These are phyloP conservation scores for Rhodotorula kratochvilovae DNA, from an alignment of 768 basidiomycete genomes.

Conservation along the genomic window DNA sequence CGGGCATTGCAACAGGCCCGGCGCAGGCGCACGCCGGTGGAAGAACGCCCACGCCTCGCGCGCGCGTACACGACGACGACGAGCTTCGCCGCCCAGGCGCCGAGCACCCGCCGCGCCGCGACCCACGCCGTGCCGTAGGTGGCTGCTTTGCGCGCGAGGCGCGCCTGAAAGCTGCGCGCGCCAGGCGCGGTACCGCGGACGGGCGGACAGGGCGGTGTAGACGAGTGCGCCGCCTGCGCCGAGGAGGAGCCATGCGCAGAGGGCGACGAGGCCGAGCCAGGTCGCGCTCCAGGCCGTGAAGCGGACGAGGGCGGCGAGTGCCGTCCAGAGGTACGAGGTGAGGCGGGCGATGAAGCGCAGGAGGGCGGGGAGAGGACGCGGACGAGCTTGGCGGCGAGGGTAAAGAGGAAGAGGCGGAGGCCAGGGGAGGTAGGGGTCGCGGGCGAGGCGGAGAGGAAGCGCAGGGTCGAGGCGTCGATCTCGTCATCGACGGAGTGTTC, in stretches of 20 bases:
- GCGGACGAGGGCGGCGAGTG: not conserved
- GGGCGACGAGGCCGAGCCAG: slow-evolving; percentile 13
- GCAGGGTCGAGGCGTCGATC: slow-evolving; percentile 24
- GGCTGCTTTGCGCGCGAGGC: not conserved
- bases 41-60: not conserved
- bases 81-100: not conserved
- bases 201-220: not conserved
- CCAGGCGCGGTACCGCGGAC: not conserved
- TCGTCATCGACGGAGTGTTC: slow-evolving; percentile 1
- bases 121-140: not conserved
- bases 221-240: not conserved
- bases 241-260: slow-evolving; percentile 2
- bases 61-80: not conserved
- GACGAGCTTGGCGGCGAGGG: slow-evolving; percentile 4
- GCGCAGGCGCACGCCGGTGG: not conserved
- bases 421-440: slow-evolving; percentile 12
- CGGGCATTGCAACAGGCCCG: no score
- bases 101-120: not conserved
- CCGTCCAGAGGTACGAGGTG: not conserved
- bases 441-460: slow-evolving; percentile 6
- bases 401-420: slow-evolving; percentile 15
- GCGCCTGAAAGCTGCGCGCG: not conserved
- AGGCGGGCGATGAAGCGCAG: not conserved
- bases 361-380: not conserved
- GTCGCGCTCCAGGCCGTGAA: not conserved